phyloP scores from a whole-genome alignment of 768 basidiomycete genomes.

The Amanita brunnescens region DNA sequence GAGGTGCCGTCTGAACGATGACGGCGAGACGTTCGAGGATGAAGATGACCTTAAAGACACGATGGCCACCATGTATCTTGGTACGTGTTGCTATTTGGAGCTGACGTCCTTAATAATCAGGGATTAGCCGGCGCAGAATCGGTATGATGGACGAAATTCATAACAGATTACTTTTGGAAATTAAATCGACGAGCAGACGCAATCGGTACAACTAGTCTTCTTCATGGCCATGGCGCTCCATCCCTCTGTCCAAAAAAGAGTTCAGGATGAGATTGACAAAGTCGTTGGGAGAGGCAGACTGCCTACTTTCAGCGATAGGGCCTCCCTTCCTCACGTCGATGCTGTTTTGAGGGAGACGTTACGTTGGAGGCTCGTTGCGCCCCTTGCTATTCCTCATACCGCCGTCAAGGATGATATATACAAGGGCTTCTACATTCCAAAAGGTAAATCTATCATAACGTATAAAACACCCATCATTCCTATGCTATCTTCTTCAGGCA shows the following conservation, averaged over 20 bases:
- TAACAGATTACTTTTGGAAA: too few relatives aligned
- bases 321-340: too few relatives aligned
- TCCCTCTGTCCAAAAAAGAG: conserved; percentile 15
- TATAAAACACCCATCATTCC: neutral
- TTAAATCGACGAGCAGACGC: neutral
- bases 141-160: too few relatives aligned
- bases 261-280: conserved; percentile 1
- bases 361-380: conserved; percentile 12
- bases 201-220: neutral
- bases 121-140: neutral
- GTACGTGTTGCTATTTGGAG: neutral
- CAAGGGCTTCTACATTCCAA: conserved; percentile 24
- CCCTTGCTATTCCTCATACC: conserved; percentile 5
- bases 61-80: neutral
- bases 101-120: too few relatives aligned
- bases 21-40: neutral
- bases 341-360: conserved; percentile 4
- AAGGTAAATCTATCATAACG: conserved; percentile 2
- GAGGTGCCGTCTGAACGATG: neutral
- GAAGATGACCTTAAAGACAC: neutral
- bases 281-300: conserved; percentile 21
- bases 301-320: conserved; percentile 6
- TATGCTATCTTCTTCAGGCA: neutral
- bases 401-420: conserved; percentile 15
- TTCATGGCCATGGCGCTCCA: neutral